Conservation (phyloP, 208 protist species). For the Leishmania gerbilli region DNA sequence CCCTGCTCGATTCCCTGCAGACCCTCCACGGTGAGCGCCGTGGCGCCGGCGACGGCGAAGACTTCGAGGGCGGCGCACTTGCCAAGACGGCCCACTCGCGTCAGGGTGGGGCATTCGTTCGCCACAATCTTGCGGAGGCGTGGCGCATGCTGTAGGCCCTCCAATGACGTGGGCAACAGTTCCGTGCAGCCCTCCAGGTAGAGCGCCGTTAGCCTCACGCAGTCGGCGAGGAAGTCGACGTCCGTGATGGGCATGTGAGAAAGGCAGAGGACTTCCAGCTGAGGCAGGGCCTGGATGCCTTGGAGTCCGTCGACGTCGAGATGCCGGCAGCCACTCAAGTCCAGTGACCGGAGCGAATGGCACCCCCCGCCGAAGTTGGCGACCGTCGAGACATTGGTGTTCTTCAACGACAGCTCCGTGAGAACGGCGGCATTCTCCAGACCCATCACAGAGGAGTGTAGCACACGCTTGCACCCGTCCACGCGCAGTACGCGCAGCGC, state of each 20-base stretch:
- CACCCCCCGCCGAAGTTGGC: constrained; percentile 49
- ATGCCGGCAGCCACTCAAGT: constrained; percentile 61
- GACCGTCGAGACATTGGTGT: constrained; percentile 62
- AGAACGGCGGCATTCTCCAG: constrained; percentile 46
- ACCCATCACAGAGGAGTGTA: constrained; percentile 51
- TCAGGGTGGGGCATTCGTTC: constrained; percentile 32
- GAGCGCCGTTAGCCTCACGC: constrained; percentile 36
- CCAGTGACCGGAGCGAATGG: constrained; percentile 36
- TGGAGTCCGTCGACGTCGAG: constrained; percentile 60
- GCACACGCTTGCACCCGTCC: constrained; percentile 59
- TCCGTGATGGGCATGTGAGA: constrained; percentile 50
- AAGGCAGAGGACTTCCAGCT: constrained; percentile 51
- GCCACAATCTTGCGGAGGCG: constrained; percentile 40
- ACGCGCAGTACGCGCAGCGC: constrained; percentile 45
- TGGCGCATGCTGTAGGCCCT: constrained; percentile 38
- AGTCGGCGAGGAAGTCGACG: constrained; percentile 48
- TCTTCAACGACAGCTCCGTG: constrained; percentile 50
- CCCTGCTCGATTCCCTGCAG: constrained; percentile 41
- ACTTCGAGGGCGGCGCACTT: constrained; percentile 30
- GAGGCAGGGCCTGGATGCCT: constrained; percentile 48
- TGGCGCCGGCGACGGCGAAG: constrained; percentile 38
- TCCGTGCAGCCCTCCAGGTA: constrained; percentile 53
- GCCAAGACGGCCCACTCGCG: constrained; percentile 38
- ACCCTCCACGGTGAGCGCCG: constrained; percentile 31
- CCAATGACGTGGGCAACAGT: constrained; percentile 35